phyloP scores from a whole-genome alignment of 805 yeast genomes.

The Ogataea paraovalis region DNA sequence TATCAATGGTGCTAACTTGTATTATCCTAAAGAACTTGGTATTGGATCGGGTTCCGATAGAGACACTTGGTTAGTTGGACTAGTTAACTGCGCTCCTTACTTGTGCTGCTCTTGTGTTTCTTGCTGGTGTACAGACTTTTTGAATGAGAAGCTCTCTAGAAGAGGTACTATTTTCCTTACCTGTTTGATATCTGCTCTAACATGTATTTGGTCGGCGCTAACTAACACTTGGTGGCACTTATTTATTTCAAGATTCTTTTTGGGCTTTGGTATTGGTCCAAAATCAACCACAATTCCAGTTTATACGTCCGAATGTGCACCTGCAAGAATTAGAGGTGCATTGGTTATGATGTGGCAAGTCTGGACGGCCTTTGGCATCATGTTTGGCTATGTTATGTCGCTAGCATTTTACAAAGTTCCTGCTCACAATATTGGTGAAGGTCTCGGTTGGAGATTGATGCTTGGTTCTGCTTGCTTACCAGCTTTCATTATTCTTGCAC shows the following conservation, averaged over 20 bases:
- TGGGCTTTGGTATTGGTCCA: constrained; percentile 71
- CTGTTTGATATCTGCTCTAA: constrained; percentile 53
- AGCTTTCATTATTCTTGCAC: constrained; percentile 54
- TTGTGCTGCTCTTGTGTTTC: constrained; percentile 56
- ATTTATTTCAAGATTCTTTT: constrained; percentile 58
- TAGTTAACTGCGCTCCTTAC: constrained; percentile 69
- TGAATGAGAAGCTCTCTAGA: constrained; percentile 56
- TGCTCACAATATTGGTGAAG: constrained; percentile 40
- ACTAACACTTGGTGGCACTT: constrained; percentile 62
- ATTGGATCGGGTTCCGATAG: constrained; percentile 42
- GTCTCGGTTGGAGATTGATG: constrained; percentile 69
- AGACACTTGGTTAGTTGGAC: constrained; percentile 56
- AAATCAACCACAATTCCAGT: constrained; percentile 76
- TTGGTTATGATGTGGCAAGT: constrained; percentile 73
- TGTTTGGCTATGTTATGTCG: constrained; percentile 64
- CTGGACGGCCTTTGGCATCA: constrained; percentile 71
- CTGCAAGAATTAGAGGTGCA: constrained; percentile 60
- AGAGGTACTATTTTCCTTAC: constrained; percentile 64
- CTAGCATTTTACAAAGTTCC: constrained; percentile 59
- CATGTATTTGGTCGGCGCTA: constrained; percentile 71
- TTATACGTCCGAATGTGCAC: constrained; percentile 63
- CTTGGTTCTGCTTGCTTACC: constrained; percentile 66
- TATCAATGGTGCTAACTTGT: constrained; percentile 66
- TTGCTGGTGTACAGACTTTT: constrained; percentile 61
- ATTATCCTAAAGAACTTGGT: constrained; percentile 54